phyloP scores from a whole-genome alignment of 179 eudicot species.

The Camellia oleifera region DNA sequence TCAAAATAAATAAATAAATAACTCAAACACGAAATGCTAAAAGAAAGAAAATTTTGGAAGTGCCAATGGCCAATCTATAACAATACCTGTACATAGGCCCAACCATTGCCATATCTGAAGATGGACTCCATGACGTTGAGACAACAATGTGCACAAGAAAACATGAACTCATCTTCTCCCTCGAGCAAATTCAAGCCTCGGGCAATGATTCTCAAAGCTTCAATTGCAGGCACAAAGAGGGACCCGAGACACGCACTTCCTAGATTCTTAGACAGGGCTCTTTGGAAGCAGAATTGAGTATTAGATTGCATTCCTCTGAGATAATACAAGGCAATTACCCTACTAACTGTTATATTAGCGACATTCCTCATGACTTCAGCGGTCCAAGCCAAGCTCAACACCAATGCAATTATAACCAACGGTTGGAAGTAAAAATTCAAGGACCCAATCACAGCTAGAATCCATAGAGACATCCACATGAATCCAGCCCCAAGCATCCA shows the following conservation, averaged over 20 bases:
- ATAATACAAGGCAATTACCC: constrained; percentile 84
- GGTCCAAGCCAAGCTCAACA: constrained; percentile 80
- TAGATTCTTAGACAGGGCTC: constrained; percentile 75
- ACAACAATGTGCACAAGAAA: constrained; percentile 97
- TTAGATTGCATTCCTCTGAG: constrained; percentile 88
- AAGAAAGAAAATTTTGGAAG: neutral
- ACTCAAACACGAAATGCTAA: neutral
- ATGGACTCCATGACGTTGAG: constrained; percentile 73
- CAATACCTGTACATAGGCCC: constrained; percentile 96
- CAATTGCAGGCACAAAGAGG: constrained; percentile 84
- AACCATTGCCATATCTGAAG: constrained; percentile 82
- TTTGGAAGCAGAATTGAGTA: constrained; percentile 80
- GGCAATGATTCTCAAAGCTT: constrained; percentile 79
- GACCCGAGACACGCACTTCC: constrained; percentile 97
- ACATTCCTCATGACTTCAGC: constrained; percentile 97
- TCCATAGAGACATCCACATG: constrained; percentile 93
- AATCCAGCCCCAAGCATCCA: constrained; percentile 80
- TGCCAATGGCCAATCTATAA: neutral
- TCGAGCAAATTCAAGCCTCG: constrained; percentile 82
- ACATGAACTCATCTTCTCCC: constrained; percentile 99
- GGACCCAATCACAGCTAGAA: constrained; percentile 84
- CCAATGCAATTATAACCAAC: constrained; percentile 53
- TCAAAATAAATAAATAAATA: neutral
- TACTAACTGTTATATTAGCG: constrained; percentile 78
- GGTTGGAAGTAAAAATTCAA: constrained; percentile 75